A percentile compares a stretch with the other conserved stretches of the same genome.
Conservation (phyloP, 164 flowering plant species). For the Vitis cinerea region DNA sequence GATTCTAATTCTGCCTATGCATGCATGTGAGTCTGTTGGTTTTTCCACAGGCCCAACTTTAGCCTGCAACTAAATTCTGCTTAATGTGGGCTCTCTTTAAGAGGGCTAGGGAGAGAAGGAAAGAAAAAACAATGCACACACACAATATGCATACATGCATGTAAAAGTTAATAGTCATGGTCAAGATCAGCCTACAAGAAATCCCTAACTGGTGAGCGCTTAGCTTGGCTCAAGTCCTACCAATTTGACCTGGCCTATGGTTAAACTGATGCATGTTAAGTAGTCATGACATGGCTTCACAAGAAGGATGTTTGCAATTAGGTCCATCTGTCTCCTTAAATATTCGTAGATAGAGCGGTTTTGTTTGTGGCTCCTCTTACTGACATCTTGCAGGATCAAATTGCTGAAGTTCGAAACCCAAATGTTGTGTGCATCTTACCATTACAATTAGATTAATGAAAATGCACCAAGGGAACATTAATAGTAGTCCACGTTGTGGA, state of each 20-base stretch:
- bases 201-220: neutral
- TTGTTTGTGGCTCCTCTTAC: neutral
- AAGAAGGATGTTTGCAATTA: neutral
- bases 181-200: neutral
- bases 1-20: neutral
- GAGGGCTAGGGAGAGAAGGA: too few species aligned
- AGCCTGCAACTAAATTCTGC: neutral
- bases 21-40: neutral
- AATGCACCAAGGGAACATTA: neutral
- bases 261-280: neutral
- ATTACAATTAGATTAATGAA: neutral
- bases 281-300: neutral
- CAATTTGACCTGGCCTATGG: neutral
- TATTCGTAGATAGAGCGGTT: neutral
- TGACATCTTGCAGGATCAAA: too few species aligned
- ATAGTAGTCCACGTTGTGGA: neutral
- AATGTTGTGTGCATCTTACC: too few species aligned
- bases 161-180: too few species aligned
- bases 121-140: too few species aligned
- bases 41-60: neutral
- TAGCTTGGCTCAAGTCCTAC: neutral
- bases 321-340: conserved; percentile 3
- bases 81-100: too few species aligned
- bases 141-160: too few species aligned
- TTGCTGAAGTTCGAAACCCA: too few species aligned